Conservation (phyloP, 2,329 filamentous ascomycete genomes). For the Thyridium curvatum region DNA sequence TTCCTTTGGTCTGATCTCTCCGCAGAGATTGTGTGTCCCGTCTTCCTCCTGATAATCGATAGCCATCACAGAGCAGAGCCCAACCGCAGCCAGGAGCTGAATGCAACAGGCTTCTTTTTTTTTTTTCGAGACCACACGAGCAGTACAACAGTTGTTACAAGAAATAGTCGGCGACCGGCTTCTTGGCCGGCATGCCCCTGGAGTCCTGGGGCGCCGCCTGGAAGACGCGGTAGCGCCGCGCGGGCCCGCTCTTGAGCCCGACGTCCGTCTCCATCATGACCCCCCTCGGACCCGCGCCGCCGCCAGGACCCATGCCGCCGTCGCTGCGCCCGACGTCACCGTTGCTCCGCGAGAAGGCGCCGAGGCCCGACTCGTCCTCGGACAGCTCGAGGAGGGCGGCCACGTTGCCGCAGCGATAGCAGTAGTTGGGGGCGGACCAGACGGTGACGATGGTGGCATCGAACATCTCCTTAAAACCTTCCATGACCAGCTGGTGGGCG, state of each 20-base stretch:
- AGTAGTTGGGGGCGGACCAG: slow-evolving; percentile 98
- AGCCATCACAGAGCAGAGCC: too few species aligned
- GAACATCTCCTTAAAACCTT: slow-evolving; percentile 99
- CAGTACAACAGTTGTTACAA: too few species aligned
- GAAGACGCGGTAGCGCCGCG: slow-evolving; percentile 87
- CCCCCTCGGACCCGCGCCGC: slow-evolving; percentile 28
- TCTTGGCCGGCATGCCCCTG: slow-evolving; percentile 97
- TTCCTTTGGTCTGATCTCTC: too few species aligned
- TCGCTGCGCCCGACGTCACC: slow-evolving; percentile 60
- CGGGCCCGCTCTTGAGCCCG: slow-evolving; percentile 58
- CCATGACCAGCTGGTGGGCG: slow-evolving; percentile 97
- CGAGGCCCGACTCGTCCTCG: slow-evolving; percentile 74
- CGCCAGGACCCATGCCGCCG: slow-evolving; percentile 32
- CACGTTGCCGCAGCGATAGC: slow-evolving; percentile 92
- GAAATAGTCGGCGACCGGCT: slow-evolving; percentile 96
- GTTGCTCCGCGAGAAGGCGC: slow-evolving; percentile 63
- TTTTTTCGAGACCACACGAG: too few species aligned
- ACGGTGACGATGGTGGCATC: slow-evolving; percentile 93
- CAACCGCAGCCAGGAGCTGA: too few species aligned
- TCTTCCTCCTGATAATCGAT: too few species aligned
- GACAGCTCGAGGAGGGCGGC: slow-evolving; percentile 89
- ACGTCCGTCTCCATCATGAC: slow-evolving; percentile 42
- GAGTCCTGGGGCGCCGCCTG: slow-evolving; percentile 95
- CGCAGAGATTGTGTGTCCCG: too few species aligned
- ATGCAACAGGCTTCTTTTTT: too few species aligned